Conservation (phyloP, 208 protist genomes). For the Balamuthia mandrillaris region DNA sequence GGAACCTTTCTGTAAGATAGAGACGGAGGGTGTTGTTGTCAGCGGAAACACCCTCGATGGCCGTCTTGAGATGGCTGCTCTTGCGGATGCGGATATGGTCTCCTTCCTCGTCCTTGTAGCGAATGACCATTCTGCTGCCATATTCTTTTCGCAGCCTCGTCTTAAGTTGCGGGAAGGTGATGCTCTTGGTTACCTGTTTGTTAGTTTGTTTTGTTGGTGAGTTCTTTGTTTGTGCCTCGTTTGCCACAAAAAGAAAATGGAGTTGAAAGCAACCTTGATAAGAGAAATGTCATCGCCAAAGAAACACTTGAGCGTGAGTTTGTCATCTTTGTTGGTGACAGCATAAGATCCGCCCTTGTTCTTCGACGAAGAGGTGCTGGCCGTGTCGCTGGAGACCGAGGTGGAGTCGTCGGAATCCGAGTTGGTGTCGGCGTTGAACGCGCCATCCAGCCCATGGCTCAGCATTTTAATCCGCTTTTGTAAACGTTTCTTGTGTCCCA, state of each 20-base stretch:
- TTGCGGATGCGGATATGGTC: slow-evolving; percentile 4
- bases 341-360: not conserved
- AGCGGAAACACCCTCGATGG: not conserved
- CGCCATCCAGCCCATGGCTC: not conserved
- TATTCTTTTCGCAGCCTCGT: slow-evolving; percentile 2
- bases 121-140: not conserved
- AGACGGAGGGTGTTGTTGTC: not conserved
- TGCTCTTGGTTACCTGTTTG: too few relatives aligned
- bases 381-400: not conserved
- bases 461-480: not conserved
- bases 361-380: not conserved
- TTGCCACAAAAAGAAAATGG: too few relatives aligned
- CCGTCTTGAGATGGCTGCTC: not conserved
- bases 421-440: not conserved
- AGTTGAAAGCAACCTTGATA: not conserved
- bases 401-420: not conserved
- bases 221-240: too few relatives aligned
- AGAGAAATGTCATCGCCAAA: not conserved
- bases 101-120: not conserved
- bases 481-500: not conserved
- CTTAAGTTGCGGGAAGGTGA: not conserved
- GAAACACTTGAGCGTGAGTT: not conserved
- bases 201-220: too few relatives aligned
- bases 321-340: not conserved
- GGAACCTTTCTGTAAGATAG: not conserved